Percentiles rank a stretch among this genome's conserved stretches.
Evolutionary conservation across 2,329 filamentous ascomycete genomes (phyloP).

Genomic region (Penicillium concentricum): DNA sequence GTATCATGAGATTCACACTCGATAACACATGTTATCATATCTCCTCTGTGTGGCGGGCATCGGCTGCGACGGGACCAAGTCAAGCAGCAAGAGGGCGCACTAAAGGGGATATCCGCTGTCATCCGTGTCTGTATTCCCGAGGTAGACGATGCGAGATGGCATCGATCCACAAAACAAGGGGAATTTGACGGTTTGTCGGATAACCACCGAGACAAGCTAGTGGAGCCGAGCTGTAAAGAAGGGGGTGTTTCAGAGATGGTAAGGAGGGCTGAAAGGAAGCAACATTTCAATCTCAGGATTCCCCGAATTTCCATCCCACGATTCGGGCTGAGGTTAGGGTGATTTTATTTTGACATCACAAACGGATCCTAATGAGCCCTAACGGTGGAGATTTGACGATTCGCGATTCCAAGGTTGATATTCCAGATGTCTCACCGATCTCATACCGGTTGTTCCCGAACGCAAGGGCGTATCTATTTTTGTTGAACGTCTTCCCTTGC

Average conservation of each 20-base stretch:
- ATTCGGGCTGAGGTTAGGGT: not conserved
- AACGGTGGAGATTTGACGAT: not conserved
- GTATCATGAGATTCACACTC: not conserved
- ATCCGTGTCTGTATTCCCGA: not conserved
- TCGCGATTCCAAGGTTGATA: not conserved
- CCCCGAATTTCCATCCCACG: not conserved
- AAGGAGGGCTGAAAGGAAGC: not conserved
- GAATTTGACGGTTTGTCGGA: not conserved
- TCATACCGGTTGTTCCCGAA: not conserved
- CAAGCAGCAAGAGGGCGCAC: not conserved
- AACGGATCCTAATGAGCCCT: not conserved
- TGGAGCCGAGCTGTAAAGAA: not conserved
- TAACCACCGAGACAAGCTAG: not conserved
- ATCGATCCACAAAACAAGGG: not conserved
- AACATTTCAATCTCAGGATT: not conserved
- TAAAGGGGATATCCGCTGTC: not conserved
- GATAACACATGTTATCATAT: not conserved
- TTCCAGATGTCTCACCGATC: not conserved
- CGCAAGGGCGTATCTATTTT: constrained; percentile 5
- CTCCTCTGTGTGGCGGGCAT: not conserved
- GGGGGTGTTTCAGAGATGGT: not conserved
- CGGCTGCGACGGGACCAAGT: not conserved
- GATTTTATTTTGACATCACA: not conserved
- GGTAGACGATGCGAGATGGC: not conserved
- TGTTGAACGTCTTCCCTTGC: constrained; percentile 5